Percentiles rank a stretch among this genome's conserved stretches.
phyloP scores from a whole-genome alignment of 2,329 filamentous ascomycete species.

The Cladosporium cucumerinum region DNA sequence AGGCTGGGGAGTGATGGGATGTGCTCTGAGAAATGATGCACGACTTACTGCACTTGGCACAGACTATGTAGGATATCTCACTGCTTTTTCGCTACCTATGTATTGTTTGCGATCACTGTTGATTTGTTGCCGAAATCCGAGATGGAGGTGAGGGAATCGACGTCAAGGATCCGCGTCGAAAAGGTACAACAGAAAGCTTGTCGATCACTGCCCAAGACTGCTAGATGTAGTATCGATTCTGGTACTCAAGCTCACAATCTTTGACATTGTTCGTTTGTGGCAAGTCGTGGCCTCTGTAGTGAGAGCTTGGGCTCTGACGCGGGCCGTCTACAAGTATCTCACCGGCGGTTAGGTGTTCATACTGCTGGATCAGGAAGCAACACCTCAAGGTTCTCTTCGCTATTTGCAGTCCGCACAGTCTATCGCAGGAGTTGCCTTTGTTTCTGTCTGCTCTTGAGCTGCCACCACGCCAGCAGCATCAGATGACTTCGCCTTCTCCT shows the following conservation, averaged over 20 bases:
- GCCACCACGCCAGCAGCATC: not conserved
- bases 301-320: not conserved
- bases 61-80: not conserved
- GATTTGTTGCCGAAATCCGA: not conserved
- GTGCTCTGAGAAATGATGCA: not conserved
- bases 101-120: not conserved
- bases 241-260: not conserved
- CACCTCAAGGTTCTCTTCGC: not conserved
- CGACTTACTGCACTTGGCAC: not conserved
- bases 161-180: not conserved
- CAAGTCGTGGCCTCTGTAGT: not conserved
- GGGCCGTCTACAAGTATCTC: not conserved
- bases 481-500: not conserved
- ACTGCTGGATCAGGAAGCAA: too few relatives aligned
- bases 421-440: not conserved
- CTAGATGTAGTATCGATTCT: not conserved
- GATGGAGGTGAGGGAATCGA: not conserved
- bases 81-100: not conserved
- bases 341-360: too few relatives aligned
- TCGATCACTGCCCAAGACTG: not conserved
- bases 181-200: not conserved
- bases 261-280: not conserved
- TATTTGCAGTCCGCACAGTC: not conserved
- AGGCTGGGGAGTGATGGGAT: not conserved
- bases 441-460: not conserved